phyloP scores from a whole-genome alignment of 1,284 basidiomycete species.

The Trametes sp. region DNA sequence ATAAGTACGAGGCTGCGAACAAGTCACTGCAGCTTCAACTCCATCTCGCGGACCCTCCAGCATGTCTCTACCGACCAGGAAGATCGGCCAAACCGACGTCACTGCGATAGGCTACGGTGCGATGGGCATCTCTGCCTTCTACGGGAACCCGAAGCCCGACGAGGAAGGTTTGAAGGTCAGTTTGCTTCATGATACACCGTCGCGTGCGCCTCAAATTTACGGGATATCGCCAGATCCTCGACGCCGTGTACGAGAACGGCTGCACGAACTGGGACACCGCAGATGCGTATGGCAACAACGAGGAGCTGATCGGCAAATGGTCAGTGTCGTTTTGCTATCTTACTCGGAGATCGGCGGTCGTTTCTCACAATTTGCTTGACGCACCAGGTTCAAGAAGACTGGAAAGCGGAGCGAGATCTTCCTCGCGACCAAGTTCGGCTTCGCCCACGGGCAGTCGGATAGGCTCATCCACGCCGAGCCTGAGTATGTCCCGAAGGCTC shows the following conservation, averaged over 20 bases:
- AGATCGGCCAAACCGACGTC: conserved; percentile 27
- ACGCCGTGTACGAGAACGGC: conserved; percentile 39
- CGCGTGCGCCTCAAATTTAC: too few species aligned
- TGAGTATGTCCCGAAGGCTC: conserved; percentile 45
- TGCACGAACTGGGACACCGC: conserved; percentile 43
- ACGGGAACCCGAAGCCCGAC: conserved; percentile 45
- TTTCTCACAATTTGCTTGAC: too few species aligned
- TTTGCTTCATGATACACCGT: too few species aligned
- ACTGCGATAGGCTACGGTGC: conserved; percentile 39
- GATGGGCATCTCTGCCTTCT: conserved; percentile 45
- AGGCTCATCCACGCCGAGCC: conserved; percentile 42
- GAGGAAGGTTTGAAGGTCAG: conserved; percentile 52
- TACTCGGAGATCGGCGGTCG: too few species aligned
- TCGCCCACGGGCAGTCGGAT: conserved; percentile 28
- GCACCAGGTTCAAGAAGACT: conserved; percentile 48
- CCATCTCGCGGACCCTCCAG: too few species aligned
- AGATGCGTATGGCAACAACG: conserved; percentile 41
- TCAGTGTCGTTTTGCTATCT: too few species aligned
- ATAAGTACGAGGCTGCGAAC: too few species aligned
- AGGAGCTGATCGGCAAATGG: conserved; percentile 44
- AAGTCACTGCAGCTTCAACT: too few species aligned
- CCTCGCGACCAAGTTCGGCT: conserved; percentile 61
- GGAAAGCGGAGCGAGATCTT: conserved; percentile 52
- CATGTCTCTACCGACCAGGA: conserved; percentile 20
- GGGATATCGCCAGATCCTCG: conserved; percentile 33